phyloP scores from a whole-genome alignment of 1,284 basidiomycete genomes.

The Phenoliferia sp. region DNA sequence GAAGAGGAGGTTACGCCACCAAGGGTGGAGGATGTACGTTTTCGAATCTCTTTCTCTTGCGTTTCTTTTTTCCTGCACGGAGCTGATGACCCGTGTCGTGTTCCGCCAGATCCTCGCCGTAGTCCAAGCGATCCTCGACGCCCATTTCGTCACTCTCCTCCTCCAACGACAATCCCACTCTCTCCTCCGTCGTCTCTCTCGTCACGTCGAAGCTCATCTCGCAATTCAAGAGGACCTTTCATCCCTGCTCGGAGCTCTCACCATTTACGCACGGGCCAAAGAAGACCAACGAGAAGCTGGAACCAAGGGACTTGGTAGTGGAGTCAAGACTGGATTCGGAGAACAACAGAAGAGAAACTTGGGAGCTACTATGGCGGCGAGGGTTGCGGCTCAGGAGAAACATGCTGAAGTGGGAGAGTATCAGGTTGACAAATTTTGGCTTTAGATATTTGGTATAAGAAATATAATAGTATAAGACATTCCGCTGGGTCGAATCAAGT shows the following conservation, averaged over 20 bases:
- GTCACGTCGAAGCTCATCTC: conserved; percentile 19
- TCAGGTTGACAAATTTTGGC: conserved; percentile 25
- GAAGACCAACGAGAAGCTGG: conserved; percentile 10
- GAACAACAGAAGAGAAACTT: conserved; percentile 8
- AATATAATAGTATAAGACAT: too few relatives aligned
- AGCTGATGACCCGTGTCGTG: neutral
- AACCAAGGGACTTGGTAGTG: neutral
- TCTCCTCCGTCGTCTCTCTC: conserved; percentile 26
- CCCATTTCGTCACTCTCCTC: conserved; percentile 31
- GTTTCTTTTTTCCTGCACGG: neutral
- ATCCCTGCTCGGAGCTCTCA: conserved; percentile 24
- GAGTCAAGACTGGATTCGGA: neutral
- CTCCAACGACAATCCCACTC: conserved; percentile 26
- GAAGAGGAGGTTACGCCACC: conserved; percentile 3
- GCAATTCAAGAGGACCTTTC: conserved; percentile 16
- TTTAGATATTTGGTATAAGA: too few relatives aligned
- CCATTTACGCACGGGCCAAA: conserved; percentile 21
- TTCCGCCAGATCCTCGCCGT: conserved; percentile 21
- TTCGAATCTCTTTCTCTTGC: neutral
- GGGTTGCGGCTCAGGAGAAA: conserved; percentile 30
- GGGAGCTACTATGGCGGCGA: conserved; percentile 25
- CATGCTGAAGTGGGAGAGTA: conserved; percentile 28
- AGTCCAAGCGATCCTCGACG: conserved; percentile 31
- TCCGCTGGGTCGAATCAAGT: too few relatives aligned
- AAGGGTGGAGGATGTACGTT: conserved; percentile 14